phyloP scores from a whole-genome alignment of 1,284 basidiomycete species.

The Taiwanofungus camphoratus region DNA sequence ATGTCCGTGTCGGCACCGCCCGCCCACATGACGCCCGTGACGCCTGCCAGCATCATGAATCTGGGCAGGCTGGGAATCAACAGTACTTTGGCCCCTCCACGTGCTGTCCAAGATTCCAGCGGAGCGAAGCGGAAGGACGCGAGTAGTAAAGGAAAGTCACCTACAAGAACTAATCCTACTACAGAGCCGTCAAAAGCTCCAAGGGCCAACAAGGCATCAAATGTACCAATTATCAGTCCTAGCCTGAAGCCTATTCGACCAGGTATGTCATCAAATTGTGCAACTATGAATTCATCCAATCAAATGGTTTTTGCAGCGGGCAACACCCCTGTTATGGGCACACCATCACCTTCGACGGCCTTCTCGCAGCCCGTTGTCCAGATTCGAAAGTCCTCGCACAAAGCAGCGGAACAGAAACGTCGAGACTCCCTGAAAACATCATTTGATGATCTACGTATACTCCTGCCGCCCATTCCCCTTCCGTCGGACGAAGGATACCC shows the following conservation, averaged over 20 bases:
- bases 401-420: slow-evolving; percentile 95
- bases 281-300: background rate
- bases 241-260: slow-evolving; percentile 66
- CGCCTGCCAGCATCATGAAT: slow-evolving; percentile 85
- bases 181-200: slow-evolving; percentile 7
- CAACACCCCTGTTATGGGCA: slow-evolving; percentile 13
- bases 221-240: slow-evolving; percentile 35
- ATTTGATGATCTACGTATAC: slow-evolving; percentile 87
- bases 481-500: slow-evolving; percentile 61
- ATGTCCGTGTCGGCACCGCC: slow-evolving; percentile 9
- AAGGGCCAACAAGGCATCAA: slow-evolving; percentile 13
- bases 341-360: slow-evolving; percentile 22
- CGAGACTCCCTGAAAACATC: slow-evolving; percentile 94
- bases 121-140: slow-evolving; percentile 8
- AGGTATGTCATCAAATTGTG: slow-evolving; percentile 35
- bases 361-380: slow-evolving; percentile 28
- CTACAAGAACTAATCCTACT: slow-evolving; percentile 24
- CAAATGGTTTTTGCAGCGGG: slow-evolving; percentile 16
- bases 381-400: slow-evolving; percentile 87
- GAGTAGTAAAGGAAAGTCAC: slow-evolving; percentile 24
- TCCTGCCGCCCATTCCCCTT: slow-evolving; percentile 86
- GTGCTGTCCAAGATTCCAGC: slow-evolving; percentile 14
- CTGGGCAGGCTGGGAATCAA: slow-evolving; percentile 56
- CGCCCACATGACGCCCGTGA: slow-evolving; percentile 61
- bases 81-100: slow-evolving; percentile 33